phyloP scores from a whole-genome alignment of 208 protist genomes.

The Wallacemonas rigidus region DNA sequence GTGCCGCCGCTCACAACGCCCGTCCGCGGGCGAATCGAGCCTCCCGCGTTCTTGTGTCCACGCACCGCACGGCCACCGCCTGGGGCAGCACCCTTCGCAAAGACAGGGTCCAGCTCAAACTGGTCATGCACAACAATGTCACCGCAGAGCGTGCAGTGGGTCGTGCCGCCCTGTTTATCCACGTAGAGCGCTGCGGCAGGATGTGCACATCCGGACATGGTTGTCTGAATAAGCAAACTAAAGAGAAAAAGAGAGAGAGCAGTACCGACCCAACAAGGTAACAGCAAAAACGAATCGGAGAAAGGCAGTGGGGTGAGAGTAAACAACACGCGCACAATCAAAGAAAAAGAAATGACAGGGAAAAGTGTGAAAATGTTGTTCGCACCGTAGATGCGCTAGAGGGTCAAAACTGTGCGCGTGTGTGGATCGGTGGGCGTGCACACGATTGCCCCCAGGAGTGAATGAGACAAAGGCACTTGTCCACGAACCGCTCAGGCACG shows the following conservation, averaged over 20 bases:
- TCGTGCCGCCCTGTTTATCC: conserved; percentile 57
- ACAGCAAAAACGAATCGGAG: too few relatives aligned
- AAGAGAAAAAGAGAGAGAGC: conserved; percentile 13
- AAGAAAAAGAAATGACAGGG: too few relatives aligned
- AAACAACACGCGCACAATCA: too few relatives aligned
- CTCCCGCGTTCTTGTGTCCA: conserved; percentile 23
- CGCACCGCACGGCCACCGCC: neutral
- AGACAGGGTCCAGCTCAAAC: conserved; percentile 83
- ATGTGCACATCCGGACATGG: conserved; percentile 70
- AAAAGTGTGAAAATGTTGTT: too few relatives aligned
- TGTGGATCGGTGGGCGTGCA: too few relatives aligned
- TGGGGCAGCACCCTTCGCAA: conserved; percentile 40
- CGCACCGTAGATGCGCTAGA: too few relatives aligned
- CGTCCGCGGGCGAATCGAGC: conserved; percentile 57
- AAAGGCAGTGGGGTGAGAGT: too few relatives aligned
- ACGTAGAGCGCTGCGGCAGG: conserved; percentile 70
- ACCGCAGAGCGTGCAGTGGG: conserved; percentile 83
- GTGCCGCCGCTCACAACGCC: conserved; percentile 23
- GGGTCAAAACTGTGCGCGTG: too few relatives aligned
- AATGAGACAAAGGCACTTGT: too few relatives aligned
- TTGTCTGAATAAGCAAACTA: conserved; percentile 1
- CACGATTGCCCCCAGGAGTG: too few relatives aligned
- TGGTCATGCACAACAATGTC: conserved; percentile 71
- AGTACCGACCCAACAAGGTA: too few relatives aligned
- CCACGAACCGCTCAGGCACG: too few relatives aligned